Conservation (phyloP, 2,329 filamentous ascomycete genomes). For the Trichoderma pleuroti region DNA sequence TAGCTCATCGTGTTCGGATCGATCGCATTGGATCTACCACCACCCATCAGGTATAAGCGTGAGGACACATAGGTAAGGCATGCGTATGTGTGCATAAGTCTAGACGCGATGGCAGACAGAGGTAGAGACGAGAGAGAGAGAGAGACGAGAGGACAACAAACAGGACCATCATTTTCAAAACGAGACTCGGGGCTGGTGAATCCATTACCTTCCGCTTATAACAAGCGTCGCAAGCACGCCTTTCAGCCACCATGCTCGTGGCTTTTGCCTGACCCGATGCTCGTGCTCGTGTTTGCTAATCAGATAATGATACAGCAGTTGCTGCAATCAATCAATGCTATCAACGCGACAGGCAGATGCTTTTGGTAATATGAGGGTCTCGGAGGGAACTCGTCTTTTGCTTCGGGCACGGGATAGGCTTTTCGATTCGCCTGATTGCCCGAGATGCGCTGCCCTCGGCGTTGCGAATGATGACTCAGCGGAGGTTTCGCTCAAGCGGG, state of each 20-base stretch:
- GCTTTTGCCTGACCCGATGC: neutral
- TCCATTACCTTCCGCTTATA: constrained; percentile 45
- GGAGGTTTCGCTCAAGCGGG: constrained; percentile 5
- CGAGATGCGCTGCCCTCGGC: neutral
- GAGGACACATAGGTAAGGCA: no score
- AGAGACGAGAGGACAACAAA: neutral
- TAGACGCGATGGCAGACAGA: neutral
- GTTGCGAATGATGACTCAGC: neutral
- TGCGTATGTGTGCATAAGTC: neutral
- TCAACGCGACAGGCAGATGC: neutral
- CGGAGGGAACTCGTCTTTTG: neutral
- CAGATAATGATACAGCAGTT: neutral
- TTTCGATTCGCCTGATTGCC: neutral
- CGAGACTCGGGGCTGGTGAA: neutral
- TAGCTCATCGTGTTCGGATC: constrained; percentile 31
- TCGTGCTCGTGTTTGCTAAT: neutral
- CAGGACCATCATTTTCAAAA: neutral
- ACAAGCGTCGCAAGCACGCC: constrained; percentile 46
- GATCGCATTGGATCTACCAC: constrained; percentile 49
- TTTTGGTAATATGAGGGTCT: neutral
- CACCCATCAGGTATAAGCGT: constrained; percentile 15
- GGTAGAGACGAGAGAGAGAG: no score
- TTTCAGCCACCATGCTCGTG: constrained; percentile 19
- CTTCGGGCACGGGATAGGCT: neutral
- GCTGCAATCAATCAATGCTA: neutral